Base-by-base conservation (phyloP, 768 basidiomycete genomes). In the Suillus americanus region DNA sequence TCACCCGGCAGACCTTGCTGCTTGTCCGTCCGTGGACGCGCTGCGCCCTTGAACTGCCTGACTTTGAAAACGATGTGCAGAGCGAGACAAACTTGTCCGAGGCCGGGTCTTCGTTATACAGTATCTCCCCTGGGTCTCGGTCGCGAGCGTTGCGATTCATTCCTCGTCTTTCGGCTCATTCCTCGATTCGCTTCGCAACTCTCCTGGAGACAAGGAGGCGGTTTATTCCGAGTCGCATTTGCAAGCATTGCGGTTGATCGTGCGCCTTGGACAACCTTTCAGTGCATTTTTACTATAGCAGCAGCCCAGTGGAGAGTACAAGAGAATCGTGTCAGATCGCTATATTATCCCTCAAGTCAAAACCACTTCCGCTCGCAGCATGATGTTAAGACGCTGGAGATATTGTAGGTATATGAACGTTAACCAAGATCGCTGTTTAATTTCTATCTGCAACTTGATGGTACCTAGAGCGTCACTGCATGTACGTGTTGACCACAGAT, bases 231-330 rank as follows among this genome's bases (percentile, higher is more conserved):
- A 60, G 14, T 25, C 12, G 8, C 28, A 40, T 23, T 25, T 33
- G n/a, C 38, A 43, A 60, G 57, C 35, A 25, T 40, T 60, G 57
- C 28, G 10, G 23, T 38, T 64, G 41, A 45, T 48, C 20, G 48
- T 38, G 20, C 40, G 41, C 28, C 59, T 64, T 25, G 25, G 46
- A 38, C 60, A 48, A 28, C 43, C 54, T 2, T 64, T 64, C n/a
- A 48, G n/a, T 28, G 63, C 59, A 3, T 45, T 64, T 46, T 46
- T 64, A 5, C 48, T 61, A 40, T 28, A 10, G 23, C 55, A 40
- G 37, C 56, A 33, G 30, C 28, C 35, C 3, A 20, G 60, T 3
- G 57, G 33, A 33, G 63, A 64, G 45, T 64, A 64, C 38, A 64
- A 51, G 20, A 46, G 63, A 48, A 51, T 51, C 40, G 60, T 60